Evolutionary conservation across 2,329 filamentous ascomycete genomes (phyloP), one percentile per base, ranked within the genome.

Genomic region (Aspergillus ochraceoroseus): DNA sequence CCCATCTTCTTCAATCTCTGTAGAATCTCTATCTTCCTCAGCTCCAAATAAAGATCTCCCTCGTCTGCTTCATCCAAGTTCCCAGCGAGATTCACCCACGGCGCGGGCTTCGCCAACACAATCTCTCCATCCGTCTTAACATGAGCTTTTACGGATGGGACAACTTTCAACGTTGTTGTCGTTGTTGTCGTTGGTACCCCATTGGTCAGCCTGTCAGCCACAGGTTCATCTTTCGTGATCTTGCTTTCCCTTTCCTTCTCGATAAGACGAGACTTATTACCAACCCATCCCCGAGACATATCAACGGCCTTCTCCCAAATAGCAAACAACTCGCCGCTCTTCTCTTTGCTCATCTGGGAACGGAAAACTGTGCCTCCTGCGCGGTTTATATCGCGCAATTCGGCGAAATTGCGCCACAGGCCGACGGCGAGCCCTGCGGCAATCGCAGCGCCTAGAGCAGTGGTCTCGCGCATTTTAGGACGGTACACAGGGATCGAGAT

Each of bases 391-490:
- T 80, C 73, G 46, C 79, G 77, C 23, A 94, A 67, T 52, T 90
- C 85, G 17, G 81, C 76, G 40, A 92, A 79, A 57, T 79, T 76
- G 44, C 77, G 75, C 86, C 87, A 94, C 13, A 90, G 76, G 23
- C 78, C 83, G 2, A 83, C 77, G 0, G 87, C 87, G 31, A 94
- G 80, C 8, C 87, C 87, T 5, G 87, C 87, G 12, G 87, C 86
- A 53, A 94, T 89, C 31, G 87, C 87, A 5, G 87, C 87, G 19
- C 87, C 87, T 1, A 94, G 74, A 1, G 87, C 83, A 0, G 87
- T 94, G 2, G 86, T 92, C 70, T 94, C 87, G 34, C 84, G 81
- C 87, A 94, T 94, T 45, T 79, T 75, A 0, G 87, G 87, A 12
- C 87, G 79, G 60, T 87, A 79, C 42, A 94, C 84, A 14, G 81